These are phyloP conservation scores for Rhinocladiella similis DNA, from an alignment of 2,329 filamentous ascomycete genomes.

Conservation along the genomic window DNA sequence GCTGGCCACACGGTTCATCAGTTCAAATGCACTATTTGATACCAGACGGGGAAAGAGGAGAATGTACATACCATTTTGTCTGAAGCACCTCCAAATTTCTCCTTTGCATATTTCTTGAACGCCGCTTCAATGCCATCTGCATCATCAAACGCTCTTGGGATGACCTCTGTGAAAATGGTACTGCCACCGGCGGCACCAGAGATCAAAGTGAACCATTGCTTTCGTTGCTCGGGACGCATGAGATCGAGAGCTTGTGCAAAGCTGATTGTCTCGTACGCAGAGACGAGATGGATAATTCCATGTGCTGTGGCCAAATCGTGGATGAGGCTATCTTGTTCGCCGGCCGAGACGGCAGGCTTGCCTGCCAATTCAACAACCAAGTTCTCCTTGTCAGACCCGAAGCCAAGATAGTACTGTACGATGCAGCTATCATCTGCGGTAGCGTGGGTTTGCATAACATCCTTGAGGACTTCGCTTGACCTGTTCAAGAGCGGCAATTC, in stretches of 20 bases:
- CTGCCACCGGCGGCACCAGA: conserved; percentile 28
- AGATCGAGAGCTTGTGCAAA: conserved; percentile 28
- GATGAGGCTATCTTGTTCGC: conserved; percentile 12
- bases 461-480: conserved; percentile 22
- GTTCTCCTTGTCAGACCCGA: conserved; percentile 18
- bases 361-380: conserved; percentile 23
- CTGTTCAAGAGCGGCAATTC: conserved; percentile 28
- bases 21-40: background rate
- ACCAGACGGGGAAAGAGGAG: background rate
- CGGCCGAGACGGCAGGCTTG: conserved; percentile 8
- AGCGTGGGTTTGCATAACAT: conserved; percentile 28
- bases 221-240: conserved; percentile 23
- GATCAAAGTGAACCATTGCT: conserved; percentile 29
- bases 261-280: conserved; percentile 27
- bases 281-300: conserved; percentile 24
- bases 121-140: conserved; percentile 22
- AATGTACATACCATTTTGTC: conserved; percentile 12
- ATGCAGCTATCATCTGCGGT: conserved; percentile 28
- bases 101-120: conserved; percentile 27
- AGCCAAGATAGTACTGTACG: conserved; percentile 28
- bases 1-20: background rate
- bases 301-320: conserved; percentile 23
- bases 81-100: conserved; percentile 16
- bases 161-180: conserved; percentile 29
- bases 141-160: conserved; percentile 24